Percentiles rank a stretch among this genome's conserved stretches.
Conservation (phyloP, 106 monocot genomes). For the Dioscorea alata region DNA sequence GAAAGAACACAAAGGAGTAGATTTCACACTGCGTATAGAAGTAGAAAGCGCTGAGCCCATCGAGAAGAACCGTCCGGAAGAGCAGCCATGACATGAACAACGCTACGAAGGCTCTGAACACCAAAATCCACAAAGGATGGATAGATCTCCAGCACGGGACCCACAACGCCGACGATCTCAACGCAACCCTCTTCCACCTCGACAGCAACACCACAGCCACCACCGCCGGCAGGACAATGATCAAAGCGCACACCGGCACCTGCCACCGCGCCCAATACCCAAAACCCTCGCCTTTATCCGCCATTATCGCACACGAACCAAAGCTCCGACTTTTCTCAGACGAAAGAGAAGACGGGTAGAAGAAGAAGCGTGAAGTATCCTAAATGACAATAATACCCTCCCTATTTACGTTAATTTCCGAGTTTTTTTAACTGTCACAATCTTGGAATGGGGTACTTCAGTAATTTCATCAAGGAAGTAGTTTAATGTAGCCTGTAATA, state of each 20-base stretch:
- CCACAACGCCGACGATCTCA: constrained; percentile 17
- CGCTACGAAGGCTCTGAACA: constrained; percentile 23
- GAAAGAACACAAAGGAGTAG: background rate
- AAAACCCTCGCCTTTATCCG: constrained; percentile 4
- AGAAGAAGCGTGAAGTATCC: too few relatives aligned
- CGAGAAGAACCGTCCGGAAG: background rate
- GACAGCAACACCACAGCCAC: constrained; percentile 16
- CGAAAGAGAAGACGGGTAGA: background rate
- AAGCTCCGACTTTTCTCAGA: too few relatives aligned
- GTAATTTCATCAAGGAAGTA: too few relatives aligned
- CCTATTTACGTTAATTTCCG: too few relatives aligned
- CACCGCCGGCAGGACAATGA: constrained; percentile 27
- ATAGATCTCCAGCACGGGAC: constrained; percentile 31
- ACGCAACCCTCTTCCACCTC: constrained; percentile 3
- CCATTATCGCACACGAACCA: background rate
- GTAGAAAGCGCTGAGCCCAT: constrained; percentile 30
- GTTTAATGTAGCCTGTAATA: too few relatives aligned
- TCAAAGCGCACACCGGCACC: constrained; percentile 35
- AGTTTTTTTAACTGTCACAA: too few relatives aligned
- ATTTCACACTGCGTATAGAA: constrained; percentile 56
- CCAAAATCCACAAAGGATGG: constrained; percentile 34
- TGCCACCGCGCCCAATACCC: constrained; percentile 44
- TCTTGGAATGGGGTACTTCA: too few relatives aligned
- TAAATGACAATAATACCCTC: too few relatives aligned
- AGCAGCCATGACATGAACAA: constrained; percentile 21